Evolutionary conservation across 2,329 filamentous ascomycete genomes (phyloP).

Genomic region (Magnaporthiopsis rhizophila): DNA sequence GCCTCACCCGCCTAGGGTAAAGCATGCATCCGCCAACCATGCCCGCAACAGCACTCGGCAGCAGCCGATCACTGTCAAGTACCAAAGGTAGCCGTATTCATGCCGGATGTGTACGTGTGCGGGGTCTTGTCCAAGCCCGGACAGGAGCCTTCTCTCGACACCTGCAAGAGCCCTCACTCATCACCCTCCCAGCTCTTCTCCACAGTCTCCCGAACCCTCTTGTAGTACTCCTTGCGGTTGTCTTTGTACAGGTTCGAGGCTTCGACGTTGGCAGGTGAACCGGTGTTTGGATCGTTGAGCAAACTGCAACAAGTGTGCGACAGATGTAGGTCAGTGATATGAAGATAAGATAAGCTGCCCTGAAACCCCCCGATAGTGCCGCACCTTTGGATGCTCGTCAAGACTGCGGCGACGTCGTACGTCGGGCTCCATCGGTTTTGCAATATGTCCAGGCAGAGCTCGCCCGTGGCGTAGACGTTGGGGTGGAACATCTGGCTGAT

Average conservation of each 20-base stretch:
- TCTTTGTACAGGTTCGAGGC: conserved; percentile 98
- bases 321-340: not conserved
- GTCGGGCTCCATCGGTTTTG: conserved; percentile 99
- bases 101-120: no score
- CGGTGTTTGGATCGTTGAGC: conserved; percentile 97
- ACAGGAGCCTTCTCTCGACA: not conserved
- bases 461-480: conserved; percentile 94
- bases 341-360: no score
- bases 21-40: no score
- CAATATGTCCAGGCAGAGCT: conserved; percentile 91
- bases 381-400: conserved; percentile 96
- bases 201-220: conserved; percentile 90
- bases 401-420: conserved; percentile 92
- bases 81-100: no score
- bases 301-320: conserved; percentile 50
- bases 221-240: conserved; percentile 92
- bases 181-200: conserved; percentile 99
- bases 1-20: no score
- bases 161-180: not conserved
- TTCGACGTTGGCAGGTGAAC: conserved; percentile 94
- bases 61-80: no score
- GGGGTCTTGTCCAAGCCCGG: no score
- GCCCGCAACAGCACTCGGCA: no score
- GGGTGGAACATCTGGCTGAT: conserved; percentile 99
- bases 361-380: conserved; percentile 1